Conservation (phyloP, 768 basidiomycete species). For the Chalciporus chontae region DNA sequence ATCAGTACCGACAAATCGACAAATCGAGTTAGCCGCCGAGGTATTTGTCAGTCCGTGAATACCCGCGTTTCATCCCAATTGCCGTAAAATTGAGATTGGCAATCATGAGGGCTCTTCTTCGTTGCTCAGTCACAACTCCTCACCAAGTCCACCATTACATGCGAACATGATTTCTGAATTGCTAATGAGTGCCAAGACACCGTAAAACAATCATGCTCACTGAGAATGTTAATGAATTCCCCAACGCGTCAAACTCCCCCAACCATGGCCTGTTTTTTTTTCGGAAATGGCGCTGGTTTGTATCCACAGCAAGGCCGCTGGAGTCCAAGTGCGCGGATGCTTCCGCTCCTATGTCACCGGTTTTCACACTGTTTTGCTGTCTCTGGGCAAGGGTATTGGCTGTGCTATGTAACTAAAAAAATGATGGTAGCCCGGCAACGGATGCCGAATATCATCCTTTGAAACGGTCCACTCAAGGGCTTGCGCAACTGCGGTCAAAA, state of each 20-base stretch:
- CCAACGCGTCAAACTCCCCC: constrained; percentile 15
- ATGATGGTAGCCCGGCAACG: constrained; percentile 24
- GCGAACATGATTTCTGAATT: constrained; percentile 7
- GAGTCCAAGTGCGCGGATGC: constrained; percentile 5
- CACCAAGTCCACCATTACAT: constrained; percentile 8
- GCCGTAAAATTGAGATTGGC: constrained; percentile 32
- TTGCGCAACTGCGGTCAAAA: constrained; percentile 18
- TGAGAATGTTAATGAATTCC: constrained; percentile 7
- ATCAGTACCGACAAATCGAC: constrained; percentile 24
- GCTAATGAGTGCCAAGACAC: constrained; percentile 17
- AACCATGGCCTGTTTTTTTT: constrained; percentile 1
- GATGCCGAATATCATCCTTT: constrained; percentile 21
- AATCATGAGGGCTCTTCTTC: constrained; percentile 22
- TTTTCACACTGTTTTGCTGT: constrained; percentile 28
- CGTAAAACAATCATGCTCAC: constrained; percentile 17
- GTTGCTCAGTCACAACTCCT: constrained; percentile 11
- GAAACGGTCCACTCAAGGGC: constrained; percentile 1
- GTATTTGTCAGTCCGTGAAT: constrained; percentile 29
- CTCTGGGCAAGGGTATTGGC: constrained; percentile 17
- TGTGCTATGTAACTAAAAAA: constrained; percentile 30
- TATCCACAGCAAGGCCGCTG: constrained; percentile 9
- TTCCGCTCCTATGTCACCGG: constrained; percentile 21
- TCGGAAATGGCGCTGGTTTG: constrained; percentile 7
- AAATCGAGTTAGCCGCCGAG: constrained; percentile 28
- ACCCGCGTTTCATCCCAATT: constrained; percentile 27